Base-by-base conservation (phyloP, 2,329 filamentous ascomycete species). In the Beauveria scarabaeidicola region DNA sequence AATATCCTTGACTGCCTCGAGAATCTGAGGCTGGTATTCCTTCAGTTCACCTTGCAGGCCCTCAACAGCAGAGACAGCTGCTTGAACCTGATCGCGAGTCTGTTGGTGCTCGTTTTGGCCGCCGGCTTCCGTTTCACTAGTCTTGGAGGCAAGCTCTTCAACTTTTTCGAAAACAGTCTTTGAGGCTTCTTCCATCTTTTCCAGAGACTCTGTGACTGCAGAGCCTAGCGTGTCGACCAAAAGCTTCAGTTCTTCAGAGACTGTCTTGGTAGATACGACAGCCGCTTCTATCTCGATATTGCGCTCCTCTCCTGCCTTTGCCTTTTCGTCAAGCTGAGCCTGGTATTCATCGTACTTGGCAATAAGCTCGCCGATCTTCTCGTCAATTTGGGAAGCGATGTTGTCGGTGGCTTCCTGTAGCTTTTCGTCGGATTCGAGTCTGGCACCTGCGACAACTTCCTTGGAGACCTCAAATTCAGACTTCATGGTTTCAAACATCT, bases 281-380 rank as follows among this genome's bases (percentile, higher is more conserved):
- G 91, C 84, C 59, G 89, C 86, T 61, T 92, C 84, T 63, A 91
- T 86, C 64, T 88, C 83, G 38, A 82, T 75, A 36, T 90, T 85
- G 61, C 89, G 87, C 64, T 89, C 86, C 66, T 93, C 90, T 58
- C 85, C 84, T 38, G 87, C 81, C 64, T 86, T 85, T 52, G 86
- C 82, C 66, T 89, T 89, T 52, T 89, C 87, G 48, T 95, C 89
- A 32, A 90, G 81, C 8, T 84, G 78, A 21, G 81, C 76, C 68
- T 95, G 89, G 63, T 92, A 87, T 62, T 94, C 90, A 59, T 97
- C 92, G 68, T 96, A 95, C 71, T 95, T 97, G 65, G 81, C 78
- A 70, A 96, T 84, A 25, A 99, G 79, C 64, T 91, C 89, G 61
- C 83, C 82, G 65, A 97, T 80, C 66, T 83, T 84, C 66, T 85